Evolutionary conservation across 2,329 filamentous ascomycete species (phyloP).

Genomic region (Pyrenophora seminiperda): DNA sequence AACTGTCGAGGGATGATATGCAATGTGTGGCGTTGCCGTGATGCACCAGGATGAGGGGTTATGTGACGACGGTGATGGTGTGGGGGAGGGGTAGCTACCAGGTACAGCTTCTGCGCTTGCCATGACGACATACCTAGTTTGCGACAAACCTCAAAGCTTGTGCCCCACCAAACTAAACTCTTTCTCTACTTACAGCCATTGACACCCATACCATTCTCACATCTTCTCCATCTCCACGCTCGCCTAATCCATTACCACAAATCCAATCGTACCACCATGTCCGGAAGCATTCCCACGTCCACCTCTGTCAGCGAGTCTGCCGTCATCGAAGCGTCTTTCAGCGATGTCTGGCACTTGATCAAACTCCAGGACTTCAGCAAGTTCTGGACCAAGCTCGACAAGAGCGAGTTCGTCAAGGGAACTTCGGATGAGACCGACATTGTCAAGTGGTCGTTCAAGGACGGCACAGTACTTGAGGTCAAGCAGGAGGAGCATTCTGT

Average conservation of each 20-base stretch:
- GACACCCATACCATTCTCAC: constrained; percentile 5
- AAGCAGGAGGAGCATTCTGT: constrained; percentile 79
- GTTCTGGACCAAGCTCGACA: constrained; percentile 68
- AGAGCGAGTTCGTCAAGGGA: constrained; percentile 68
- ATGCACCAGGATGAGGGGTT: constrained; percentile 5
- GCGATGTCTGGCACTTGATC: constrained; percentile 74
- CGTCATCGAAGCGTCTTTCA: constrained; percentile 70
- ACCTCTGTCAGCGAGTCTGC: constrained; percentile 69
- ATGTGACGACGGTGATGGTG: constrained; percentile 24
- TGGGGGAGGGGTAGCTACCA: constrained; percentile 35
- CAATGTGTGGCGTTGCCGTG: background rate
- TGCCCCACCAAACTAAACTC: constrained; percentile 25
- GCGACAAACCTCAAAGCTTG: constrained; percentile 18
- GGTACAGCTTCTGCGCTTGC: constrained; percentile 1
- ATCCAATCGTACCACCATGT: constrained; percentile 27
- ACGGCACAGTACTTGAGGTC: constrained; percentile 70
- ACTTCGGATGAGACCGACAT: constrained; percentile 68
- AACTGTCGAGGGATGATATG: background rate
- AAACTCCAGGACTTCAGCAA: constrained; percentile 72
- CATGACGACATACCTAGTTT: constrained; percentile 24
- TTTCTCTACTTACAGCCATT: constrained; percentile 6
- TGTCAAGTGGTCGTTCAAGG: constrained; percentile 73
- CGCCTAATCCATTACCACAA: constrained; percentile 1
- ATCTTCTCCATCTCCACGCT: background rate
- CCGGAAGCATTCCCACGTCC: constrained; percentile 63